A percentile compares a stretch with the other conserved stretches of the same genome.
Conservation (phyloP, 1,139 yeast genomes). For the Candida tetrigidarum region DNA sequence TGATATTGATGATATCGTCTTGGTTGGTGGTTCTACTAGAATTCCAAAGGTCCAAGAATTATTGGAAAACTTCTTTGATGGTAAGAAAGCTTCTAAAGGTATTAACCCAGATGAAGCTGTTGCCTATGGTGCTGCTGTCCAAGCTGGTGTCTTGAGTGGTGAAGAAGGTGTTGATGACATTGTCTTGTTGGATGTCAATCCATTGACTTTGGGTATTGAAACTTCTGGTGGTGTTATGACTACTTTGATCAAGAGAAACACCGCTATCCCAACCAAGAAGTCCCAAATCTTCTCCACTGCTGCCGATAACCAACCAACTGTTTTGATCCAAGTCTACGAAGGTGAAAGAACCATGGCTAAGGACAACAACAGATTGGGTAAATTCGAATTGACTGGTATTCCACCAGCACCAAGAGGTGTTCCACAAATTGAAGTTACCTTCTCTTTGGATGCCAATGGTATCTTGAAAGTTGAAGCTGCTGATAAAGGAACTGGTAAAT, state of each 20-base stretch:
- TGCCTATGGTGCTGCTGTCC: conserved; percentile 64
- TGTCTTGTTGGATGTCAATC: conserved; percentile 53
- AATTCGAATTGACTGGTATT: conserved; percentile 51
- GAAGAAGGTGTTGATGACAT: conserved; percentile 55
- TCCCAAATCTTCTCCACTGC: conserved; percentile 53
- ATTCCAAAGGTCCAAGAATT: conserved; percentile 96
- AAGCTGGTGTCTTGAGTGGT: conserved; percentile 95
- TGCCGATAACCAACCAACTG: conserved; percentile 53
- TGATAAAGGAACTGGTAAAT: conserved; percentile 63
- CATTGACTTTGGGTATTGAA: conserved; percentile 54
- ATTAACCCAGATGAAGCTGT: conserved; percentile 87
- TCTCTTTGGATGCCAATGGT: conserved; percentile 53
- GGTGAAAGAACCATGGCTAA: conserved; percentile 54
- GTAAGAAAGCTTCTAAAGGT: conserved; percentile 94
- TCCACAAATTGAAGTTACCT: conserved; percentile 53
- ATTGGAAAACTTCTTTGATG: conserved; percentile 84
- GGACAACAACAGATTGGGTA: conserved; percentile 50
- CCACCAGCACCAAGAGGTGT: conserved; percentile 57
- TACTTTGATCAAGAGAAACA: conserved; percentile 50
- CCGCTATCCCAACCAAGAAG: conserved; percentile 53
- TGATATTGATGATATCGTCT: conserved; percentile 88
- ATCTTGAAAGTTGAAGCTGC: conserved; percentile 51
- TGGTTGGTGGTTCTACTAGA: conserved; percentile 98
- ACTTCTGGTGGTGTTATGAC: conserved; percentile 56
- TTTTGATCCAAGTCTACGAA: conserved; percentile 50